A percentile compares a stretch with the other conserved stretches of the same genome.
These are phyloP conservation scores for Magnusiomyces tetraspermus DNA, from an alignment of 1,139 yeast species.

Conservation along the genomic window DNA sequence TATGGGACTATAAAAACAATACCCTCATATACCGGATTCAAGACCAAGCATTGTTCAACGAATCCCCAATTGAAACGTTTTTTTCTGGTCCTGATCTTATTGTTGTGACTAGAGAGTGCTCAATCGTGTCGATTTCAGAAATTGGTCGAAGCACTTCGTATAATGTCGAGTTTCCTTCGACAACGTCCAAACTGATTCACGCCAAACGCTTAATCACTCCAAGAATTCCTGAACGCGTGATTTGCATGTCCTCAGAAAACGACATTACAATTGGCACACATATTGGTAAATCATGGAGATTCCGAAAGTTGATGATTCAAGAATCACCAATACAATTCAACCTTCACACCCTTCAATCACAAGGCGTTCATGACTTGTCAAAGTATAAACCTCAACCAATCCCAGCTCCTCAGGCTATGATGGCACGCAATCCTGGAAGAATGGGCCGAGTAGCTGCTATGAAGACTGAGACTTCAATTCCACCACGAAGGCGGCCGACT, in stretches of 20 bases:
- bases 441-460: constrained; percentile 9
- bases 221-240: constrained; percentile 62
- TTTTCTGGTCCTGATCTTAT: constrained; percentile 20
- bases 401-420: constrained; percentile 16
- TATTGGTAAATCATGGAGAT: constrained; percentile 58
- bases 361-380: constrained; percentile 14
- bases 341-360: constrained; percentile 10
- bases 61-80: constrained; percentile 18
- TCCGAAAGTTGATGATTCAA: constrained; percentile 42
- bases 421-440: constrained; percentile 11
- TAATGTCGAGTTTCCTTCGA: constrained; percentile 11
- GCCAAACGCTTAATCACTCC: constrained; percentile 58
- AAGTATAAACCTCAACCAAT: constrained; percentile 15
- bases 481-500: constrained; percentile 7
- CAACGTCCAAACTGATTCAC: constrained; percentile 33
- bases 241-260: constrained; percentile 45
- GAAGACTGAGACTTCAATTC: background rate
- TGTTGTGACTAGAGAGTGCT: constrained; percentile 19
- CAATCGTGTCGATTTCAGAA: constrained; percentile 18
- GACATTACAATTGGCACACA: constrained; percentile 54
- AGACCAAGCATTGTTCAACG: constrained; percentile 12
- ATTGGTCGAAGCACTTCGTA: constrained; percentile 14
- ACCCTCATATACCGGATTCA: constrained; percentile 14
- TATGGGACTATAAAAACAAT: constrained; percentile 18
- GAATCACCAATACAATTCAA: constrained; percentile 24